These are phyloP conservation scores for Xylariomycetidae sp. DNA, from an alignment of 2,329 filamentous ascomycete species.

Conservation along the genomic window DNA sequence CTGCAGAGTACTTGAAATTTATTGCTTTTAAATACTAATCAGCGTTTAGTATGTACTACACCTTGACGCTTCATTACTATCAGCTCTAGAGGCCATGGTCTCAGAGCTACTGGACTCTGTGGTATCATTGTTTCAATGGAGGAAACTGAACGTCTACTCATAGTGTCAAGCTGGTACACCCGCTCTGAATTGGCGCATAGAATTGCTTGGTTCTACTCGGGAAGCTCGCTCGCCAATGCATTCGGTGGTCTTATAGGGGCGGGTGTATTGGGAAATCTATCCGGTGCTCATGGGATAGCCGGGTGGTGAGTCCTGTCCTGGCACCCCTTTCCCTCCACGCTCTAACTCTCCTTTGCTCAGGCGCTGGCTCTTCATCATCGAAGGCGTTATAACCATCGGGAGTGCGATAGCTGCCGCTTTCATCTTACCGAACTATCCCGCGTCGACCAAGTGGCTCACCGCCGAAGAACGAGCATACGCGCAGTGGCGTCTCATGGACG, in stretches of 20 bases:
- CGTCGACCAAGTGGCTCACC: constrained; percentile 47
- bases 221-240: constrained; percentile 43
- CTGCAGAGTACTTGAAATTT: too few relatives aligned
- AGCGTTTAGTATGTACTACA: too few relatives aligned
- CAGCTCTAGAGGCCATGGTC: too few relatives aligned
- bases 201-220: constrained; percentile 43
- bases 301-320: constrained; percentile 27
- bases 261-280: constrained; percentile 39
- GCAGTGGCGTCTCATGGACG: constrained; percentile 44
- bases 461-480: constrained; percentile 49
- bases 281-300: constrained; percentile 31
- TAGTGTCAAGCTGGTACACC: constrained; percentile 43
- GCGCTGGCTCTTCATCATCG: constrained; percentile 36
- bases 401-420: constrained; percentile 29
- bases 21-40: too few relatives aligned
- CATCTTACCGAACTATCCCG: constrained; percentile 48
- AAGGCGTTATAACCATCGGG: constrained; percentile 35
- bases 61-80: too few relatives aligned
- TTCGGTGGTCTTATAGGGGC: constrained; percentile 49
- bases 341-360: constrained; percentile 6
- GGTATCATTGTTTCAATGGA: too few relatives aligned
- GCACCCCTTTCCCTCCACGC: not conserved
- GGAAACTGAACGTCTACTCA: too few relatives aligned
- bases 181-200: constrained; percentile 38
- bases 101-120: too few relatives aligned